phyloP scores from a whole-genome alignment of 2,329 filamentous ascomycete species.

The Periconia digitata region DNA sequence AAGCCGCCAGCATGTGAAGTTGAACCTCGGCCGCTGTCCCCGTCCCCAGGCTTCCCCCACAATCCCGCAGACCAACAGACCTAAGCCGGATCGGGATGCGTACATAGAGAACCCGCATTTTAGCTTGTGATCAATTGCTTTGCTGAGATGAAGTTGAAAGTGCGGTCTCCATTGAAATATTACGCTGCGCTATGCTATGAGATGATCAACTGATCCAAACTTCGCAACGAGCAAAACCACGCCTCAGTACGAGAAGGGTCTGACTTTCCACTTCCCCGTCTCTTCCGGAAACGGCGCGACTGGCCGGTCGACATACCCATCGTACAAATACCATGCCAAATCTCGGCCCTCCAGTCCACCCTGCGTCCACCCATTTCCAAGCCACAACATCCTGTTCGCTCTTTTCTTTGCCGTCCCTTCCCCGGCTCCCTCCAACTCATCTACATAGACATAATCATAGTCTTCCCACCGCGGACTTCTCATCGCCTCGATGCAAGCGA shows the following conservation, averaged over 20 bases:
- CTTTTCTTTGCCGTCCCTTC: slow-evolving; percentile 9
- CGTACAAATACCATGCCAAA: slow-evolving; percentile 47
- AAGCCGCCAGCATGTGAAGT: background rate
- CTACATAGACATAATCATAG: slow-evolving; percentile 32
- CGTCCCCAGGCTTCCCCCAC: background rate
- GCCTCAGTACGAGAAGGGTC: slow-evolving; percentile 42
- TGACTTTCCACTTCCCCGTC: slow-evolving; percentile 34
- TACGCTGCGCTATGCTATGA: too few relatives aligned
- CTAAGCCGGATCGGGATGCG: too few relatives aligned
- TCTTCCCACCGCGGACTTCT: slow-evolving; percentile 40
- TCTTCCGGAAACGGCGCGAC: slow-evolving; percentile 41
- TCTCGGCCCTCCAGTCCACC: slow-evolving; percentile 34
- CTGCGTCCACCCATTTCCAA: slow-evolving; percentile 37
- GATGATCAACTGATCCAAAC: too few relatives aligned
- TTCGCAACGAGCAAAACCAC: too few relatives aligned
- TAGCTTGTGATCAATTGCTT: too few relatives aligned
- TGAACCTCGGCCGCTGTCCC: background rate
- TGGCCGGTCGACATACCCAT: slow-evolving; percentile 44
- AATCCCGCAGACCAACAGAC: too few relatives aligned
- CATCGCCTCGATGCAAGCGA: slow-evolving; percentile 38
- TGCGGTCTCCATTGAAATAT: too few relatives aligned
- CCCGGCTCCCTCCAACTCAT: slow-evolving; percentile 13
- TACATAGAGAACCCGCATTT: too few relatives aligned
- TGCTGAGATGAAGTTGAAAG: too few relatives aligned
- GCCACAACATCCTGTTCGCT: slow-evolving; percentile 33